phyloP scores from a whole-genome alignment of 2,329 filamentous ascomycete species.

The Hymenotorrendiella dingleyae region DNA sequence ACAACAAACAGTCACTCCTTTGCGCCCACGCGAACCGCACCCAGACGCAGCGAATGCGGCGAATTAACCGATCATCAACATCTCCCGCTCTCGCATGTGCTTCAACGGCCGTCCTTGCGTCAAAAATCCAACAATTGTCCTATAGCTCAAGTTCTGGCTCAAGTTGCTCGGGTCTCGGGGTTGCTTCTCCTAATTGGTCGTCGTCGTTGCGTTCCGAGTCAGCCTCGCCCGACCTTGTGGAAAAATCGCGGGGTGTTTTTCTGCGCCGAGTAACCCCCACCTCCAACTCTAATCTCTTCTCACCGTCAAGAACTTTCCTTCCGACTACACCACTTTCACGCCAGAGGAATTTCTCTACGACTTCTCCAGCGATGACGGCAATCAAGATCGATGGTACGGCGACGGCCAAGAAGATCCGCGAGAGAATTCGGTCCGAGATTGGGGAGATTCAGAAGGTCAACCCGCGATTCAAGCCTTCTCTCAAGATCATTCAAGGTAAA shows the following conservation, averaged over 20 bases:
- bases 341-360: conserved; percentile 41
- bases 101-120: too few relatives aligned
- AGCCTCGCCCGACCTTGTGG: conserved; percentile 5
- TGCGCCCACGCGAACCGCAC: too few relatives aligned
- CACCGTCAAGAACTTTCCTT: conserved; percentile 1
- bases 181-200: background rate
- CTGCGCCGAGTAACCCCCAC: conserved; percentile 16
- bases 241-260: conserved; percentile 25
- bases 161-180: background rate
- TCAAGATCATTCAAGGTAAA: conserved; percentile 94
- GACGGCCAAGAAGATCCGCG: conserved; percentile 87
- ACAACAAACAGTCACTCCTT: background rate
- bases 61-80: too few relatives aligned
- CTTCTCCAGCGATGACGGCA: conserved; percentile 67
- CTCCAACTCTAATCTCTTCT: too few relatives aligned
- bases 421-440: conserved; percentile 75
- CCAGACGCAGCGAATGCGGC: too few relatives aligned
- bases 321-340: conserved; percentile 7
- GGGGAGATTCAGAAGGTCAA: conserved; percentile 73
- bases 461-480: conserved; percentile 78
- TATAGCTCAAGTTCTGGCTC: too few relatives aligned
- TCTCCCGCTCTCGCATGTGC: too few relatives aligned
- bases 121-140: too few relatives aligned
- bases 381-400: conserved; percentile 92
- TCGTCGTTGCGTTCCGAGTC: background rate